These are phyloP conservation scores for Zarea fungicola DNA, from an alignment of 2,329 filamentous ascomycete species.

Conservation along the genomic window DNA sequence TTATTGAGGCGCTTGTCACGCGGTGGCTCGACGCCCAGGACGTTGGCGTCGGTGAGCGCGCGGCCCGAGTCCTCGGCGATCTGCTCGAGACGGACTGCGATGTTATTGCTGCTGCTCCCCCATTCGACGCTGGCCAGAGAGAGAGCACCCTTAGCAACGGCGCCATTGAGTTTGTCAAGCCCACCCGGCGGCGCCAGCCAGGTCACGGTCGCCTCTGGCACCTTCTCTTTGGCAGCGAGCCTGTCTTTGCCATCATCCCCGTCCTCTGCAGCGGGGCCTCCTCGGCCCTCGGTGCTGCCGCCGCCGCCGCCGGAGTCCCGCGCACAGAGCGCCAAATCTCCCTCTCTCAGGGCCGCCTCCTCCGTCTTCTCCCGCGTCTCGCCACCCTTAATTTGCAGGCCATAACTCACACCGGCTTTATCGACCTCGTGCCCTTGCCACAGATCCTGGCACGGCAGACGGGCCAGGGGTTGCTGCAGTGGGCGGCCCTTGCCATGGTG, in stretches of 20 bases:
- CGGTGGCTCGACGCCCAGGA: constrained; percentile 32
- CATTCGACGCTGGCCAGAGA: constrained; percentile 14
- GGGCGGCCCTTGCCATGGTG: constrained; percentile 48
- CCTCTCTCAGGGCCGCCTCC: constrained; percentile 48
- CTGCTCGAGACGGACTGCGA: constrained; percentile 53
- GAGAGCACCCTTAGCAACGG: constrained; percentile 23
- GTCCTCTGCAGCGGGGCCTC: constrained; percentile 28
- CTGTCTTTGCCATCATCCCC: constrained; percentile 42
- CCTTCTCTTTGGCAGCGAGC: constrained; percentile 42
- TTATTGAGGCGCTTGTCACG: constrained; percentile 44
- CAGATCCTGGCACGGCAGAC: constrained; percentile 17
- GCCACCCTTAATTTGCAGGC: constrained; percentile 40
- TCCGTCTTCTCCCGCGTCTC: constrained; percentile 47
- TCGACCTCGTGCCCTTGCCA: constrained; percentile 27
- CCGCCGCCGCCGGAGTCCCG: constrained; percentile 8
- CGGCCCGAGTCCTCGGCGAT: constrained; percentile 44
- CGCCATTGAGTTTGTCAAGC: constrained; percentile 31
- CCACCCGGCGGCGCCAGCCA: constrained; percentile 34
- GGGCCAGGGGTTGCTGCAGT: constrained; percentile 42
- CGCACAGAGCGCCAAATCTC: constrained; percentile 35
- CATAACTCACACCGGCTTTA: constrained; percentile 32
- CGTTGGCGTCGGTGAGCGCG: constrained; percentile 37
- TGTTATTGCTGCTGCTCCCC: constrained; percentile 23
- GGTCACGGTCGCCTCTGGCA: constrained; percentile 52
- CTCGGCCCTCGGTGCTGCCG: constrained; percentile 21